These are phyloP conservation scores for Heliamphora pulchella DNA, from an alignment of 179 eudicot species.

Conservation along the genomic window DNA sequence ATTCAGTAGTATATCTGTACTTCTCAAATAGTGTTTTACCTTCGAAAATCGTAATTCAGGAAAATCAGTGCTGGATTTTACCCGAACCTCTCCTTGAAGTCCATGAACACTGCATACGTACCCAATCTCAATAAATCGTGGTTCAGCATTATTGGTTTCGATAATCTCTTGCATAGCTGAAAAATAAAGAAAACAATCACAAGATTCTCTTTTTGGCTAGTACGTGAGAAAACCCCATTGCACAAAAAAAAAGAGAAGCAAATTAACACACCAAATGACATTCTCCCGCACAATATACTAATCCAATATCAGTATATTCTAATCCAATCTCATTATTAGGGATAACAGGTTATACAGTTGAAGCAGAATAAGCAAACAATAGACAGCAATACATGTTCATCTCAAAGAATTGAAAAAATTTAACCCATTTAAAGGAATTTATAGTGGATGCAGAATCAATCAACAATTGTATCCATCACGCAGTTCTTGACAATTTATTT, in stretches of 20 bases:
- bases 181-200: neutral
- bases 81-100: conserved; percentile 83
- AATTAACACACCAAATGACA: neutral
- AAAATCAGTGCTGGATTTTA: conserved; percentile 76
- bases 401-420: neutral
- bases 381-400: neutral
- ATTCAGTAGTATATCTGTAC: neutral
- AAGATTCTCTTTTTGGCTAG: neutral
- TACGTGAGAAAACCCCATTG: neutral
- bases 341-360: neutral
- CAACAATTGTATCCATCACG: neutral
- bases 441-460: neutral
- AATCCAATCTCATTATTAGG: neutral
- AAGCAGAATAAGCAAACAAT: neutral
- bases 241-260: too few relatives aligned
- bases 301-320: neutral
- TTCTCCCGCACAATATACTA: neutral
- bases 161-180: conserved; percentile 35
- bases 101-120: conserved; percentile 78
- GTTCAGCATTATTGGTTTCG: conserved; percentile 28
- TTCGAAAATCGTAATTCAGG: conserved; percentile 71
- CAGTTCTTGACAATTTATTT: neutral
- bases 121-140: conserved; percentile 68
- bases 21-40: conserved; percentile 32
- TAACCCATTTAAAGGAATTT: neutral